Conservation (phyloP, 1,284 basidiomycete species). For the Leucoagaricus sp. region DNA sequence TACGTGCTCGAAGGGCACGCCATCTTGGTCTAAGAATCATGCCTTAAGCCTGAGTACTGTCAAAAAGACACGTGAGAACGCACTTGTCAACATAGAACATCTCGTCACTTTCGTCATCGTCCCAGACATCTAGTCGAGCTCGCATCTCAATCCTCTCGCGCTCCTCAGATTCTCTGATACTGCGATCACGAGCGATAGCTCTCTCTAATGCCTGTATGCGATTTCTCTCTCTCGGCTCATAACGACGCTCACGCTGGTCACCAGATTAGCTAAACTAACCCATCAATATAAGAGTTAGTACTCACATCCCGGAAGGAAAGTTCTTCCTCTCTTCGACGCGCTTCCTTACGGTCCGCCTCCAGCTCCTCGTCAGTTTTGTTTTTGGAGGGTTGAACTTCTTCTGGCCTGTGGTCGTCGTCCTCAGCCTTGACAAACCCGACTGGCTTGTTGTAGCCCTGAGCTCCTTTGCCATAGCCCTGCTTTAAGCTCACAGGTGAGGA, state of each 20-base stretch:
- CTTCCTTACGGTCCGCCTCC: constrained; percentile 76
- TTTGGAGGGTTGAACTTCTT: constrained; percentile 40
- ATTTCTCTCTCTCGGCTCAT: constrained; percentile 78
- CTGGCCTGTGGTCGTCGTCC: constrained; percentile 32
- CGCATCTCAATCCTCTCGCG: constrained; percentile 73
- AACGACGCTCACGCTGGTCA: constrained; percentile 74
- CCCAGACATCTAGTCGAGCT: constrained; percentile 77
- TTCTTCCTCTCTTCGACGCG: constrained; percentile 75
- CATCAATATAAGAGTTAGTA: neutral
- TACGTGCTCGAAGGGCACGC: constrained; percentile 68
- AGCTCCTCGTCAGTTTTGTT: constrained; percentile 84
- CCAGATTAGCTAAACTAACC: constrained; percentile 7
- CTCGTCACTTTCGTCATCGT: constrained; percentile 90
- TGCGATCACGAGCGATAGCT: constrained; percentile 69
- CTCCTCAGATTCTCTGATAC: constrained; percentile 74
- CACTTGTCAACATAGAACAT: constrained; percentile 85
- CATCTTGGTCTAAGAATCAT: constrained; percentile 60
- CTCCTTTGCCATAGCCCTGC: constrained; percentile 60
- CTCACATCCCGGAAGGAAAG: constrained; percentile 81
- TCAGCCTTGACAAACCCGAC: constrained; percentile 80
- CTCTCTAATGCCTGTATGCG: constrained; percentile 77
- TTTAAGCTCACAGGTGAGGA: constrained; percentile 32
- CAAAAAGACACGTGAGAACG: constrained; percentile 16
- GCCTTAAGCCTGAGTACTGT: too few relatives aligned
- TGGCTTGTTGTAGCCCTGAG: constrained; percentile 76